Percentiles rank a stretch among this genome's conserved stretches.
Conservation (phyloP, 495 filamentous ascomycete genomes). For the Penicillium psychrofluorescens region DNA sequence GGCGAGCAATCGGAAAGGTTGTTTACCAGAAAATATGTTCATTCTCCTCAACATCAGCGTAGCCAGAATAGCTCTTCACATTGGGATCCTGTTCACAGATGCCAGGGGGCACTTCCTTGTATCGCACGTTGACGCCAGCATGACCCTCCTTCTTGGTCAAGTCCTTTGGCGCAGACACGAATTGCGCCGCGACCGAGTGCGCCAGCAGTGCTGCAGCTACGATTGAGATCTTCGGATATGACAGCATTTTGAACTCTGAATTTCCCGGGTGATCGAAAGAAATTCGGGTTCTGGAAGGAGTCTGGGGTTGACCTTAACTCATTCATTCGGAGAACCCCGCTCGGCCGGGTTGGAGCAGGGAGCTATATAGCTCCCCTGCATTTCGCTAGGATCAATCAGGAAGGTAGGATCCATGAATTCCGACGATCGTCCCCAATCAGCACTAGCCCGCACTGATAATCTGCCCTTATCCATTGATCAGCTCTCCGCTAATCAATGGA, state of each 20-base stretch:
- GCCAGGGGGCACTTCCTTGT: slow-evolving; percentile 55
- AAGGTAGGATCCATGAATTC: slow-evolving; percentile 4
- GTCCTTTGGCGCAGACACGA: slow-evolving; percentile 50
- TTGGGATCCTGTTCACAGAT: slow-evolving; percentile 59
- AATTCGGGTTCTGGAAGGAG: no score
- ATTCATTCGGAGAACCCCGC: slow-evolving; percentile 1
- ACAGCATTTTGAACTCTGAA: slow-evolving; percentile 2
- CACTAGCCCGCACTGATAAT: no score
- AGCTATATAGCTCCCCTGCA: slow-evolving; percentile 3
- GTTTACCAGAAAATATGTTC: slow-evolving; percentile 54
- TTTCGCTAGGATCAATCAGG: slow-evolving; percentile 4
- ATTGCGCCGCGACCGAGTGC: slow-evolving; percentile 33
- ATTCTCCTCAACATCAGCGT: slow-evolving; percentile 53
- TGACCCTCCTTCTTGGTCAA: slow-evolving; percentile 45
- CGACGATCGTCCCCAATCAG: not conserved
- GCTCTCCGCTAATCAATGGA: no score
- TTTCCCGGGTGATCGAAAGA: not conserved
- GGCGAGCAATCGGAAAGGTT: not conserved
- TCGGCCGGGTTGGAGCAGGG: not conserved
- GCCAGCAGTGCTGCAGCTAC: slow-evolving; percentile 1
- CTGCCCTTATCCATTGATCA: no score
- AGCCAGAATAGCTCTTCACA: slow-evolving; percentile 61
- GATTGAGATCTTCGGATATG: not conserved
- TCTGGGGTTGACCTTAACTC: no score
- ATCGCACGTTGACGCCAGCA: slow-evolving; percentile 46